phyloP scores from a whole-genome alignment of 345 rosid species.

The Lumnitzera littorea region DNA sequence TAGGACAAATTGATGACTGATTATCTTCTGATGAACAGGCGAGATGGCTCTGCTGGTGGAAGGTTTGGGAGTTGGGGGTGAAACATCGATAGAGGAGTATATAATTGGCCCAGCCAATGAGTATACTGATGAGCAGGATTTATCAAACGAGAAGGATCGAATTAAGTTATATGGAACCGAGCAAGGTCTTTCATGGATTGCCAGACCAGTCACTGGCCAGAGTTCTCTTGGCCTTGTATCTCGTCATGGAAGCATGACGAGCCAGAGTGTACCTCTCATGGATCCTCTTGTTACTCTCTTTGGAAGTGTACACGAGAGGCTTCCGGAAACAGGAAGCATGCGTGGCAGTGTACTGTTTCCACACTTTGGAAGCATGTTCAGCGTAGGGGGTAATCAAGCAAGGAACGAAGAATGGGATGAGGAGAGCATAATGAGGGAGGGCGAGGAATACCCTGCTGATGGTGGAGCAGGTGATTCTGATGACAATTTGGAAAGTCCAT shows the following conservation, averaged over 20 bases:
- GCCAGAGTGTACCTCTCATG: conserved; percentile 7
- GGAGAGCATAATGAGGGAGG: conserved; percentile 14
- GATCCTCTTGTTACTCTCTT: conserved; percentile 22
- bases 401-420: conserved; percentile 18
- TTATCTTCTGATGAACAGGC: conserved; percentile 8
- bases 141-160: conserved; percentile 8
- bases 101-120: conserved; percentile 14
- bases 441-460: conserved; percentile 17
- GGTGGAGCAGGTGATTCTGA: conserved; percentile 7
- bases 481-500: conserved; percentile 16
- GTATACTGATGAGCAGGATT: conserved; percentile 7
- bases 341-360: conserved; percentile 13
- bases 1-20: conserved; percentile 1
- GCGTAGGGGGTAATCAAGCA: conserved; percentile 10
- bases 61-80: conserved; percentile 16
- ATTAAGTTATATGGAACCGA: conserved; percentile 13
- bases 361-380: conserved; percentile 22
- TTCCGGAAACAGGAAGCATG: conserved; percentile 14
- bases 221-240: conserved; percentile 14
- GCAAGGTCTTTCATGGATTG: conserved; percentile 17
- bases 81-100: conserved; percentile 19
- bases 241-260: conserved; percentile 13
- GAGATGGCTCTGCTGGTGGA: conserved; percentile 22
- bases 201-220: conserved; percentile 15
- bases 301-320: conserved; percentile 16